Base-by-base conservation (phyloP, 106 monocot genomes). In the Ottelia alismoides region DNA sequence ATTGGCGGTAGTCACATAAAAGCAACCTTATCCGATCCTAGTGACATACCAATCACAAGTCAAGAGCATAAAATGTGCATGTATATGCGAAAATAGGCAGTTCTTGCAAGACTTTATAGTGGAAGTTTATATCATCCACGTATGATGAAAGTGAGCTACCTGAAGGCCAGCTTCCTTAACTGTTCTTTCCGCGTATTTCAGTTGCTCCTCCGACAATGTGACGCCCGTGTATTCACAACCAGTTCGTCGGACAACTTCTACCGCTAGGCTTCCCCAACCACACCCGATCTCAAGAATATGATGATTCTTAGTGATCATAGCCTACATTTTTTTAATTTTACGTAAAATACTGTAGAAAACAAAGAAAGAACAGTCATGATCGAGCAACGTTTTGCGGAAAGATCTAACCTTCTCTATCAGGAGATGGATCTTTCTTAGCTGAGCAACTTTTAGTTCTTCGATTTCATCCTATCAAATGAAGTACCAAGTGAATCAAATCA, bases 191-290 rank as follows among this genome's bases (percentile, higher is more conserved):
- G 81, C 73, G 74, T 67, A 76, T 29, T 81, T 78, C 28, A 96
- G 69, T 56, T 96, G 94, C 65, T 96, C 88, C 46, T 76, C 73
- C 1, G 94, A 96, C 31, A 96, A 59, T 29, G 94, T 82, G 56
- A 96, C 74, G 49, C 94, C 94, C 1, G 94, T 96, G 55, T 96
- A 96, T 69, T 57, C 81, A 76, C 94, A 96, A 2, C 94, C 94
- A 25, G 76, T 81, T 67, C 49, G 72, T 60, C 74, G 81, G 23
- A 96, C 94, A 24, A 74, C 49, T 53, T 96, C 81, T 50, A 94
- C 70, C 23, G 94, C 88, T 24, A 94, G 54, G 23, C 71, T 81
- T 55, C 88, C 94, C 94, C 94, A 94, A 11, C 94, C 94, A 57
- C 65, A 76, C 35, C 94, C 94, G 60, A 94, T 94, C 75, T 94